Evolutionary conservation across 192 early-diverging fungal genomes (phyloP), one percentile per base, ranked within the genome.

Genomic region (Coemansia sp.): DNA sequence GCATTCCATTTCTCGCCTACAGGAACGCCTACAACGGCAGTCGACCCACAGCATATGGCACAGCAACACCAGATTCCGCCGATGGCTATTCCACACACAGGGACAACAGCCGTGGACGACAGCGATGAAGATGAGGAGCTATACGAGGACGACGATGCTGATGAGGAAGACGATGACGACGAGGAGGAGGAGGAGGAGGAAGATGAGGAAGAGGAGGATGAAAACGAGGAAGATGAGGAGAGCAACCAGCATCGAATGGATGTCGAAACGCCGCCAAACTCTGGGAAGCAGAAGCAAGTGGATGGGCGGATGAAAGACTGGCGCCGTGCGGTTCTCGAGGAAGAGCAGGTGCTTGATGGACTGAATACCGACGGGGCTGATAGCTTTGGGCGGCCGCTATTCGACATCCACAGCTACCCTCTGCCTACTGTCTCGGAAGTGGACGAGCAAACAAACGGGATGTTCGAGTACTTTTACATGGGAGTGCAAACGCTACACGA

Each of bases 381-480:
- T 46, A 66, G 42, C 45, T 81, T 81, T 54, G 79, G 79, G 4
- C 66, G 79, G 14, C 79, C 79, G 23, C 50, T 75, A 9, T 75
- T 73, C 17, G 74, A 81, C 53, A 66, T 70, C 17, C 17, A 45
- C 19, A 61, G 62, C 13, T 81, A 81, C 42, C 67, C 67, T 36
- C 65, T 76, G 59, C 79, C 79, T 0, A 22, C 63, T 6, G 34
- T 14, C 2, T 62, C 54, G 3, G 79, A 81, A 20, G 66, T 81
- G 50, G 67, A 69, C 35, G 79, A 81, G 66, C 79, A 81, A 42
- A 66, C 75, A 35, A 75, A 75, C 64, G 79, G 79, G 9, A 71
- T 75, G 61, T 75, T 81, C 11, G 79, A 81, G 70, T 81, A 81
- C 64, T 81, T 81, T 60, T 81, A 81, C 58, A 81, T 81, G 60